These are phyloP conservation scores for Colletotrichum sansevieriae DNA, from an alignment of 2,329 filamentous ascomycete species.

Conservation along the genomic window DNA sequence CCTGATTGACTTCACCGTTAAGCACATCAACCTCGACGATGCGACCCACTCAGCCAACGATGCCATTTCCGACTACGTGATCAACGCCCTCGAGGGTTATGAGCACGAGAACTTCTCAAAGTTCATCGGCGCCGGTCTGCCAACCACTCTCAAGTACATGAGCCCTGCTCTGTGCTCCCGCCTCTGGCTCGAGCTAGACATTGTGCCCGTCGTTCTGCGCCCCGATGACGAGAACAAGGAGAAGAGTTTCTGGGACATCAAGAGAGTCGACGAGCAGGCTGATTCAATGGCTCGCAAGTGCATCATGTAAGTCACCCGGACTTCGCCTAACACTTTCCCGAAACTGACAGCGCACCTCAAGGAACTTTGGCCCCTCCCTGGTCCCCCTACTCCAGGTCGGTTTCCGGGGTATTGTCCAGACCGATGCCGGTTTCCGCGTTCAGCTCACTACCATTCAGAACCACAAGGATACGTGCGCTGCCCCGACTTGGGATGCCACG, in stretches of 20 bases:
- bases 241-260: conserved; percentile 63
- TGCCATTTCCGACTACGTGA: conserved; percentile 70
- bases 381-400: conserved; percentile 77
- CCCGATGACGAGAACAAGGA: conserved; percentile 59
- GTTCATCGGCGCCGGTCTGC: conserved; percentile 80
- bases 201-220: conserved; percentile 77
- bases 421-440: conserved; percentile 75
- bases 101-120: conserved; percentile 77
- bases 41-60: conserved; percentile 56
- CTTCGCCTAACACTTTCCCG: neutral
- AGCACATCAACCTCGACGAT: conserved; percentile 63
- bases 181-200: conserved; percentile 82
- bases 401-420: conserved; percentile 76
- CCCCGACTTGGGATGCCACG: conserved; percentile 74
- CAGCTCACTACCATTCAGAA: conserved; percentile 67
- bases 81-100: conserved; percentile 69
- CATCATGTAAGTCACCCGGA: conserved; percentile 69
- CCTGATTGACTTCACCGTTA: conserved; percentile 78
- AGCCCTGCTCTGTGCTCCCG: conserved; percentile 76
- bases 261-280: conserved; percentile 82
- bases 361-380: conserved; percentile 79
- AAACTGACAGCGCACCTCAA: conserved; percentile 47
- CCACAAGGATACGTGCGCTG: conserved; percentile 72
- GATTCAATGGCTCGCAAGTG: conserved; percentile 86
- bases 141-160: conserved; percentile 67